A percentile compares a stretch with the other conserved stretches of the same genome.
These are phyloP conservation scores for Eucalyptus decipiens DNA, from an alignment of 345 rosid genomes.

Conservation along the genomic window DNA sequence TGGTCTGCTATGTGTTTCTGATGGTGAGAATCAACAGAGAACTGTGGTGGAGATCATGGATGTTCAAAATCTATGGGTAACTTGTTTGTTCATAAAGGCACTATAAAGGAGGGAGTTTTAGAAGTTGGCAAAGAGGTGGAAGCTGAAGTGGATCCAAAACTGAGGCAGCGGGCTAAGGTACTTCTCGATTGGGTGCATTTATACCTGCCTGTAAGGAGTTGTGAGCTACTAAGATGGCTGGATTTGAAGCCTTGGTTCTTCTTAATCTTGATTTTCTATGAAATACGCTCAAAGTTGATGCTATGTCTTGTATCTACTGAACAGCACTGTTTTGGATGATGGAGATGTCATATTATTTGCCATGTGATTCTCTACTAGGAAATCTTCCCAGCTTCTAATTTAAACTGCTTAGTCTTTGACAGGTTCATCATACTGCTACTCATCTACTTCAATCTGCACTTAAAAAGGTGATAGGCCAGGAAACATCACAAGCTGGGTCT, in stretches of 20 bases:
- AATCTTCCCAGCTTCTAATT: background rate
- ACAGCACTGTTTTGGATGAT: background rate
- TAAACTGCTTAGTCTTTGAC: background rate
- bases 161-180: conserved; percentile 87
- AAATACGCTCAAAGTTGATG: background rate
- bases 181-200: background rate
- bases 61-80: conserved; percentile 65
- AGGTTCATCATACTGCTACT: conserved; percentile 99
- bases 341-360: background rate
- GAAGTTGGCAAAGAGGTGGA: conserved; percentile 92
- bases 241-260: background rate
- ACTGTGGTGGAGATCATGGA: conserved; percentile 81
- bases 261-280: background rate
- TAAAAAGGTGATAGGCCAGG: conserved; percentile 70
- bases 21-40: conserved; percentile 24
- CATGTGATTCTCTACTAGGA: background rate
- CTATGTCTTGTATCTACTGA: background rate
- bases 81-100: conserved; percentile 80
- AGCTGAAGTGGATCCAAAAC: conserved; percentile 67
- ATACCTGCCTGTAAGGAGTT: background rate
- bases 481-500: conserved; percentile 97
- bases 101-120: conserved; percentile 53
- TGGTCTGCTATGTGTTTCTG: conserved; percentile 52
- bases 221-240: background rate
- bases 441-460: conserved; percentile 95